phyloP scores from a whole-genome alignment of 2,329 filamentous ascomycete species.

The Elsinoe perseae region DNA sequence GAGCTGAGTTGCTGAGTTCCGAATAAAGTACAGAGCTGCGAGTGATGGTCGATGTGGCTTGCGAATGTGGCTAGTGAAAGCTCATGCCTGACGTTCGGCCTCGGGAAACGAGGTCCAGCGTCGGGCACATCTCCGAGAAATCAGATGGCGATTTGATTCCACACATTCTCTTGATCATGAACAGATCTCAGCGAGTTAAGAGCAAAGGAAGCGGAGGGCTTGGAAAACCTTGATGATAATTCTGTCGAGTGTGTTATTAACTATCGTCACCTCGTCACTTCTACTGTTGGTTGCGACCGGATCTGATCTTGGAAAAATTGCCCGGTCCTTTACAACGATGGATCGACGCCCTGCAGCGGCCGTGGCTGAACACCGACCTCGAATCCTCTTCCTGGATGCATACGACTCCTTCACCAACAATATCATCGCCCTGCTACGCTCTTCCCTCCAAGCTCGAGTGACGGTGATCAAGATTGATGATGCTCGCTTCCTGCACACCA shows the following conservation, averaged over 20 bases:
- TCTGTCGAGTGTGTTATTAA: background rate
- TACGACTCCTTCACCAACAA: conserved; percentile 98
- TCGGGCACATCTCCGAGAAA: background rate
- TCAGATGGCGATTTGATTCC: background rate
- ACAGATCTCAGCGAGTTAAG: no score
- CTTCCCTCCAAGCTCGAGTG: conserved; percentile 59
- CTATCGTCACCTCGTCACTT: background rate
- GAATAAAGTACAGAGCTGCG: background rate
- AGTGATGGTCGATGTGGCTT: background rate
- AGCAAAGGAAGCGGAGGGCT: background rate
- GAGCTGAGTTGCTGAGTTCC: background rate
- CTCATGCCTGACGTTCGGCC: background rate
- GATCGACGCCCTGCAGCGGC: conserved; percentile 10
- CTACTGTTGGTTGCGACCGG: background rate
- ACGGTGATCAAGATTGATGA: conserved; percentile 59
- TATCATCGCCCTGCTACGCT: conserved; percentile 73
- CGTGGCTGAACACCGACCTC: conserved; percentile 19
- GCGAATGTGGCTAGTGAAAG: background rate
- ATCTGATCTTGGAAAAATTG: background rate
- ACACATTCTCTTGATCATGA: background rate
- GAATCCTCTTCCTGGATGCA: conserved; percentile 79
- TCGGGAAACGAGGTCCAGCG: conserved; percentile 1
- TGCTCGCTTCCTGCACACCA: conserved; percentile 28
- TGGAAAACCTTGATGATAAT: background rate
- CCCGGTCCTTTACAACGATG: background rate